Conservation (phyloP, 1,139 yeast species). For the Komagataea norvegica region DNA sequence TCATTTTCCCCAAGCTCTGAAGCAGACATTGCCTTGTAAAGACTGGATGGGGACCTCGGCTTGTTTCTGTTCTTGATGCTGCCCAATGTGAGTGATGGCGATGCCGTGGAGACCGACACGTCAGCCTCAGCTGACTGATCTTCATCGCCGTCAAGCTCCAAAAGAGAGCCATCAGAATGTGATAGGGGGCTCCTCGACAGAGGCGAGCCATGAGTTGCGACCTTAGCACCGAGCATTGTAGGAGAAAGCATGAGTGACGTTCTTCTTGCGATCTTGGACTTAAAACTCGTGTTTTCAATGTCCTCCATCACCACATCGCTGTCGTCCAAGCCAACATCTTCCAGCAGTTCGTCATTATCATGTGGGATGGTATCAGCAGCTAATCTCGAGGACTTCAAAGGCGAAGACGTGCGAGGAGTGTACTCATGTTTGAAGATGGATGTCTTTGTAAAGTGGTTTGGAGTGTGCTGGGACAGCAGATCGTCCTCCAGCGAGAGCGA, state of each 20-base stretch:
- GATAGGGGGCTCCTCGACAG: not conserved
- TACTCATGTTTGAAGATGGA: constrained; percentile 8
- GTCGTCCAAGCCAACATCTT: constrained; percentile 5
- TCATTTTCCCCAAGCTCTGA: constrained; percentile 8
- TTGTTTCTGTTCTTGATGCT: constrained; percentile 11
- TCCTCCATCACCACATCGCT: constrained; percentile 12
- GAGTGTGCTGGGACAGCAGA: not conserved
- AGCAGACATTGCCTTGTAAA: constrained; percentile 13
- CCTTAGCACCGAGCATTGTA: constrained; percentile 13
- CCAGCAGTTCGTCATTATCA: constrained; percentile 4
- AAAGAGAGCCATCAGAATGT: not conserved
- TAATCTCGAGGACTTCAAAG: constrained; percentile 4
- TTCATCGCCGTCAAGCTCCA: no score
- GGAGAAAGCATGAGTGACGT: constrained; percentile 12
- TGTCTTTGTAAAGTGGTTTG: constrained; percentile 1
- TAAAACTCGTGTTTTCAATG: constrained; percentile 3
- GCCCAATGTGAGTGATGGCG: constrained; percentile 1
- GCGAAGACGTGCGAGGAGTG: constrained; percentile 11
- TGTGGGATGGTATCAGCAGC: not conserved
- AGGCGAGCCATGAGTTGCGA: constrained; percentile 12
- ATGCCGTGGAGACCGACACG: not conserved
- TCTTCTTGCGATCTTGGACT: constrained; percentile 4
- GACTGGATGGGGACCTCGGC: constrained; percentile 15
- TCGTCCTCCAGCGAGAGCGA: constrained; percentile 4
- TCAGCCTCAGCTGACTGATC: constrained; percentile 5